Conservation (phyloP, 768 basidiomycete species). For the Goffeauzyma gilvescens region DNA sequence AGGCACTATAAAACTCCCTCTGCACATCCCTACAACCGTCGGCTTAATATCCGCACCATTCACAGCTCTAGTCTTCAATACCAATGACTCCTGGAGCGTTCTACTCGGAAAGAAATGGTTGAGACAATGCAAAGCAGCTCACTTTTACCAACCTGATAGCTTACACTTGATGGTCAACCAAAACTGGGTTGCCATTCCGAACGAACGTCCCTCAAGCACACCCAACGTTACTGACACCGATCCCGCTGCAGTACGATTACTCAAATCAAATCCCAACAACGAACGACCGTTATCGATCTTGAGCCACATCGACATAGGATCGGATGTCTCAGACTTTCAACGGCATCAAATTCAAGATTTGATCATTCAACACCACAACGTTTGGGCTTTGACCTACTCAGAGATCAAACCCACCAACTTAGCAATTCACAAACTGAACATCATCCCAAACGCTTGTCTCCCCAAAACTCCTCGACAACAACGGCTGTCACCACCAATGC, state of each 20-base stretch:
- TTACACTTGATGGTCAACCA: too few species aligned
- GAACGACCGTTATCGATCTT: too few species aligned
- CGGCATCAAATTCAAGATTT: constrained; percentile 15
- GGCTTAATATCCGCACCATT: neutral
- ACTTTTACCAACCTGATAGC: too few species aligned
- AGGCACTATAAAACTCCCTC: too few species aligned
- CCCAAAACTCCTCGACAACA: constrained; percentile 28
- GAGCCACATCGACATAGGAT: constrained; percentile 27
- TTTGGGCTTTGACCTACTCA: constrained; percentile 34
- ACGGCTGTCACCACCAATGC: constrained; percentile 29
- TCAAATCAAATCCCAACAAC: too few species aligned
- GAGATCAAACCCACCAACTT: constrained; percentile 33
- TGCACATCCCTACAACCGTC: neutral
- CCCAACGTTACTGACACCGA: too few species aligned
- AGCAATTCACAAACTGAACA: constrained; percentile 30
- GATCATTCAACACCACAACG: constrained; percentile 31
- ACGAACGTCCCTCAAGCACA: too few species aligned
- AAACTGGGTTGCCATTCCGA: too few species aligned
- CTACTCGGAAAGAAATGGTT: neutral
- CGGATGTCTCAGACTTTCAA: constrained; percentile 27
- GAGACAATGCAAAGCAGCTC: neutral
- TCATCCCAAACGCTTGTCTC: constrained; percentile 28
- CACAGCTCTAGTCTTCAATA: neutral
- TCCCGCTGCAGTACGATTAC: too few species aligned
- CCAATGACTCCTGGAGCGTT: neutral